Evolutionary conservation across 352 stramenopile species (phyloP), one percentile per base, ranked within the genome.

Genomic region (Phytophthora gonapodyides): DNA sequence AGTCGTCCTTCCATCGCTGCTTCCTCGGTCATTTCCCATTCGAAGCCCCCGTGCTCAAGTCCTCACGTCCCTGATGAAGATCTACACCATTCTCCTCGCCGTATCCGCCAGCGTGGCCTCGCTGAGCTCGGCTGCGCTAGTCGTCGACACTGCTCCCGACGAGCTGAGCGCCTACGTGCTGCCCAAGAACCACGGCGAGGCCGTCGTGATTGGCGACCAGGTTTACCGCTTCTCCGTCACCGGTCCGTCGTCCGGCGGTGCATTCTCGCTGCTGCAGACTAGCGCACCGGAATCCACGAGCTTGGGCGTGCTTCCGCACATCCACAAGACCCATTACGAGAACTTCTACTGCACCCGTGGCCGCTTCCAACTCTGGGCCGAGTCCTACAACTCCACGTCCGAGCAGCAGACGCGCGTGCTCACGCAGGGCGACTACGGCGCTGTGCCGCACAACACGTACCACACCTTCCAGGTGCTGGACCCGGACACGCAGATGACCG

Each of bases 281-380:
- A 82, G 68, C 42, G 70, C 76, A n/a, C 73, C 73, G 5, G 73
- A 78, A 36, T 82, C 76, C 35, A 66, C 71, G 15, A 71, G 70
- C 13, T 61, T 84, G 19, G 76, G 76, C 13, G 76, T 84, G 49
- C 71, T 80, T 5, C 76, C 76, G 21, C 73, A 84, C 43, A 76
- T 82, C 54, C 76, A 84, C 73, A 80, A 82, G 67, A 62, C 68
- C 16, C 76, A 84, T 53, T 76, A 84, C 64, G 76, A 84, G 57
- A 84, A 82, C 57, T 84, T 84, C 45, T 84, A 84, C 67, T 80
- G 73, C 64, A 78, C 70, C 11, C 73, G 73, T 41, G 76, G 76
- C 5, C 76, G 76, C 35, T 70, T 82, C 45, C 76, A 84, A 60
- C 68, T 82, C 42, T 84, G 76, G 76, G 71, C 64, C 2, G 62